Evolutionary conservation across 2,329 filamentous ascomycete genomes (phyloP).

Genomic region (Aspergillus pseudoterreus): DNA sequence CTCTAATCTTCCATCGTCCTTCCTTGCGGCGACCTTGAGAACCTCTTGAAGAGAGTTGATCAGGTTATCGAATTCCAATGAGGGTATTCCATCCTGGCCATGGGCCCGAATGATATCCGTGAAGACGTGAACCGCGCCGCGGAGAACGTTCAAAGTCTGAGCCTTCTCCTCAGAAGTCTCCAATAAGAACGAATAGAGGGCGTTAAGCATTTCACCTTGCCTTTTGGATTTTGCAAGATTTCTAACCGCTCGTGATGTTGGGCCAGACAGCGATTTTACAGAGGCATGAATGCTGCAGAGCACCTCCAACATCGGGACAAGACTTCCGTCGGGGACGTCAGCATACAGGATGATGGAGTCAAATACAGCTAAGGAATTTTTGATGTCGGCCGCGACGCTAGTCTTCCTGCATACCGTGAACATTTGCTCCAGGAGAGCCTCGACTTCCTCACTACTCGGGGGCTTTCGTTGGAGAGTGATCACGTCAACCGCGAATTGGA

Average conservation of each 20-base stretch:
- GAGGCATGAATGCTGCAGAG: conserved; percentile 44
- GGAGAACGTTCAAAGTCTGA: conserved; percentile 38
- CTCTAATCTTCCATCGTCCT: conserved; percentile 37
- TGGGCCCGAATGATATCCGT: conserved; percentile 39
- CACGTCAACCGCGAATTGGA: conserved; percentile 41
- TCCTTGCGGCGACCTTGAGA: conserved; percentile 17
- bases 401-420: conserved; percentile 40
- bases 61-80: conserved; percentile 34
- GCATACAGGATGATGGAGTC: conserved; percentile 41
- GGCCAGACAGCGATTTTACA: conserved; percentile 40
- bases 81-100: conserved; percentile 36
- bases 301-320: conserved; percentile 37
- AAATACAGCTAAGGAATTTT: conserved; percentile 39
- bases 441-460: conserved; percentile 33
- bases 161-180: conserved; percentile 30
- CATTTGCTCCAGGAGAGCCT: conserved; percentile 34
- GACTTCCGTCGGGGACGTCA: conserved; percentile 37
- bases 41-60: conserved; percentile 34
- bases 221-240: conserved; percentile 39
- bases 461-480: conserved; percentile 40
- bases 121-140: conserved; percentile 39
- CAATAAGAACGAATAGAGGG: conserved; percentile 34
- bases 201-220: conserved; percentile 37
- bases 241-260: conserved; percentile 40
- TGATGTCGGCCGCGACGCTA: conserved; percentile 39